These are phyloP conservation scores for Cornus florida DNA, from an alignment of 148 eudicot species.

Conservation along the genomic window DNA sequence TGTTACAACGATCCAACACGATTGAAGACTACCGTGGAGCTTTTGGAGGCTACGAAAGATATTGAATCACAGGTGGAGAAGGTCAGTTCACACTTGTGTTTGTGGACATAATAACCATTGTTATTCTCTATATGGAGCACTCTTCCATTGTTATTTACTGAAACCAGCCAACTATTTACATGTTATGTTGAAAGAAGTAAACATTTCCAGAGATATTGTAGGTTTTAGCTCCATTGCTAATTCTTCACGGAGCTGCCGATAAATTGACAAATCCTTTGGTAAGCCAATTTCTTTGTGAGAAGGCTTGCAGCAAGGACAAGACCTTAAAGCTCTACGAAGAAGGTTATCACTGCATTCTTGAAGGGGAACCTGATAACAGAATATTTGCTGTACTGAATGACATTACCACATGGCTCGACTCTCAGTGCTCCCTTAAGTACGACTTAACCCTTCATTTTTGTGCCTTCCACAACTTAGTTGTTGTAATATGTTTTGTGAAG, in stretches of 20 bases:
- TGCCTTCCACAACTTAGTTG: neutral
- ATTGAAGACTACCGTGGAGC: slow-evolving; percentile 81
- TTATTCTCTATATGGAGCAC: too few species aligned
- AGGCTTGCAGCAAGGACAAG: slow-evolving; percentile 76
- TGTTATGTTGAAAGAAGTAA: neutral
- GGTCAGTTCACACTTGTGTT: slow-evolving; percentile 34
- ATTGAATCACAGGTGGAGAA: slow-evolving; percentile 69
- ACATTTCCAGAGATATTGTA: slow-evolving; percentile 25
- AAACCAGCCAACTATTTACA: neutral
- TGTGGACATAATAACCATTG: too few species aligned
- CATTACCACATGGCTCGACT: slow-evolving; percentile 77
- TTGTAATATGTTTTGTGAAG: neutral
- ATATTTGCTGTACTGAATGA: slow-evolving; percentile 63
- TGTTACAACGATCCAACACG: slow-evolving; percentile 64
- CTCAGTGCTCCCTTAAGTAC: slow-evolving; percentile 35
- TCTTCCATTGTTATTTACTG: neutral
- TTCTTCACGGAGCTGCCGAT: slow-evolving; percentile 90
- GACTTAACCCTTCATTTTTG: neutral
- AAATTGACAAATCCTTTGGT: slow-evolving; percentile 80
- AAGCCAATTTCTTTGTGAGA: slow-evolving; percentile 71
- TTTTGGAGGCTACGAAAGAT: slow-evolving; percentile 66
- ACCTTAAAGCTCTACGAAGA: slow-evolving; percentile 83
- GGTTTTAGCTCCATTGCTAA: slow-evolving; percentile 75
- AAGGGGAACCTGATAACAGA: slow-evolving; percentile 89
- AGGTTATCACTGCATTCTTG: slow-evolving; percentile 79